Evolutionary conservation across 129 eudicot species (phyloP).

Genomic region (Pittosporum tobira): DNA sequence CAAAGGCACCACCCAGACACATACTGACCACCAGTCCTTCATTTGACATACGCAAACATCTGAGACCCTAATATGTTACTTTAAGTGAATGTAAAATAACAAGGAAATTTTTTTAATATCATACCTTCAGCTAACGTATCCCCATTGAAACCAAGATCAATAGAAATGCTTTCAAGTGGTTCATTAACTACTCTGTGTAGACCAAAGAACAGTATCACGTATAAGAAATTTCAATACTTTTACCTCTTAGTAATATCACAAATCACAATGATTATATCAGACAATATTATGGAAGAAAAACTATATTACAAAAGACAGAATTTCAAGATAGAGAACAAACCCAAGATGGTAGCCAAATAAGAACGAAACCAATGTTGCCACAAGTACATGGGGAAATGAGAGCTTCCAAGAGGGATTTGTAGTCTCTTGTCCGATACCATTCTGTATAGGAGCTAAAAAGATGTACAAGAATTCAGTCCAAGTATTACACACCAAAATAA

Average conservation of each 20-base stretch:
- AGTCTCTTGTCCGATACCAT: slow-evolving; percentile 44
- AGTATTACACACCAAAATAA: neutral
- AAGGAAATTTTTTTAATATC: neutral
- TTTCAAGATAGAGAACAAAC: slow-evolving; percentile 44
- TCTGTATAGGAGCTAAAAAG: slow-evolving; percentile 38
- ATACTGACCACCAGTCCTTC: slow-evolving; percentile 89
- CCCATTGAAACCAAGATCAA: slow-evolving; percentile 84
- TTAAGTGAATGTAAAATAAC: slow-evolving; percentile 10
- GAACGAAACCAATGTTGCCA: slow-evolving; percentile 75
- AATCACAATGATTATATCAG: too few relatives aligned
- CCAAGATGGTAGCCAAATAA: slow-evolving; percentile 97
- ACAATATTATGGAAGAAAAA: neutral
- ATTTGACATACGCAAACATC: slow-evolving; percentile 15
- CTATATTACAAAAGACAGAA: neutral
- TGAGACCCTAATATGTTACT: slow-evolving; percentile 1
- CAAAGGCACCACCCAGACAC: slow-evolving; percentile 86
- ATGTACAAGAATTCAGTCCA: slow-evolving; percentile 17
- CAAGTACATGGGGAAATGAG: slow-evolving; percentile 85
- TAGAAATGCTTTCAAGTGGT: slow-evolving; percentile 90
- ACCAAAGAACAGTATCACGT: slow-evolving; percentile 8
- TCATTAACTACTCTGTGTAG: slow-evolving; percentile 87
- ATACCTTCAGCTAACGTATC: slow-evolving; percentile 85
- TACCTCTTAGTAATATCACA: neutral
- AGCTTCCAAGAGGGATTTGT: slow-evolving; percentile 60
- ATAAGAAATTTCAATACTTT: neutral